Conservation (phyloP, 768 basidiomycete species). For the Psilocybe cyanescens region DNA sequence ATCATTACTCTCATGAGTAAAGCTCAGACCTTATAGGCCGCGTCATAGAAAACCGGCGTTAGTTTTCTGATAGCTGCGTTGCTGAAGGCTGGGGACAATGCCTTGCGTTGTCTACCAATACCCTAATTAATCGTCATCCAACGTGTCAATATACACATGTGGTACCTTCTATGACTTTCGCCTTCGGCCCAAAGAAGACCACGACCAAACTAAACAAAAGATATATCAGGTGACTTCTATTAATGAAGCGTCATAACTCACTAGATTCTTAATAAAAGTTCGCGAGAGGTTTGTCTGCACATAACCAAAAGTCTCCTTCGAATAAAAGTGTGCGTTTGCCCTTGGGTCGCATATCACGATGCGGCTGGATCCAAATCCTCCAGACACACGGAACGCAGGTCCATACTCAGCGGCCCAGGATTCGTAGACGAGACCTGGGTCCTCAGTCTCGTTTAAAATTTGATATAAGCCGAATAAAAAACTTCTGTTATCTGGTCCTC, state of each 20-base stretch:
- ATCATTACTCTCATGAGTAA: no score
- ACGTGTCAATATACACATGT: not conserved
- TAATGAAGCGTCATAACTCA: conserved; percentile 19
- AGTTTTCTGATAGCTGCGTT: conserved; percentile 51
- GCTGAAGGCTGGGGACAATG: conserved; percentile 55
- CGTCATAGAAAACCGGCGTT: conserved; percentile 52
- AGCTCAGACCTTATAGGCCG: conserved; percentile 47
- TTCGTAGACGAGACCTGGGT: conserved; percentile 40
- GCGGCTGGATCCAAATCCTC: conserved; percentile 33
- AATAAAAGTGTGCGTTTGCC: conserved; percentile 54
- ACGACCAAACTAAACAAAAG: conserved; percentile 38
- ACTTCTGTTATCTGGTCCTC: conserved; percentile 45
- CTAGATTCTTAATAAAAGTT: conserved; percentile 41
- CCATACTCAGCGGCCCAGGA: conserved; percentile 54
- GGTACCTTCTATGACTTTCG: conserved; percentile 49
- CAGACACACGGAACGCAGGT: conserved; percentile 44
- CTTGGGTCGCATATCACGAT: conserved; percentile 51
- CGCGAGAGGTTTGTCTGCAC: conserved; percentile 38
- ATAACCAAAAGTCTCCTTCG: conserved; percentile 54
- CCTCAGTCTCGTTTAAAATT: conserved; percentile 29
- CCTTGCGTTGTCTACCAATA: conserved; percentile 44
- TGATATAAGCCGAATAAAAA: conserved; percentile 44
- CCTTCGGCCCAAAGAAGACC: conserved; percentile 45
- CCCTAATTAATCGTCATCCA: not conserved
- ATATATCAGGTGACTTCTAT: not conserved